phyloP scores from a whole-genome alignment of 2,329 filamentous ascomycete species.

The Talaromyces sp. region DNA sequence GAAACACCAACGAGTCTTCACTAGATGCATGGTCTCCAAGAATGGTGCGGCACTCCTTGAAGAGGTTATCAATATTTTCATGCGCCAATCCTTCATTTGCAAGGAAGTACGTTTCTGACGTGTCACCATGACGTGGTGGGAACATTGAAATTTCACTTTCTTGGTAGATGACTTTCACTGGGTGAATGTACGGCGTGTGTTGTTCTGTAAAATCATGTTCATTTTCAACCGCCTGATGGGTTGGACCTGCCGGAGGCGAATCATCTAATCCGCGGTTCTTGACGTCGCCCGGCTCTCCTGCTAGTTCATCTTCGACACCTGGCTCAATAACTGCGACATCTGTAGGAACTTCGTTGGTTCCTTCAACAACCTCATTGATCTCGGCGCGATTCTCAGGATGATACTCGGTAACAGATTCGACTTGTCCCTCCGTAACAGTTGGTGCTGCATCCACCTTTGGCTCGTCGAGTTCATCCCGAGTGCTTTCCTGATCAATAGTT shows the following conservation, averaged over 20 bases:
- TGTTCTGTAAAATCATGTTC: constrained; percentile 6
- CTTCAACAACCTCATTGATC: neutral
- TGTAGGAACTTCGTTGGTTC: neutral
- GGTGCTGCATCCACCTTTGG: neutral
- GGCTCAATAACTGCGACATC: neutral
- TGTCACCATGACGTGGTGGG: constrained; percentile 49
- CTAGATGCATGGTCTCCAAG: constrained; percentile 52
- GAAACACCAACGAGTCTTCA: constrained; percentile 54
- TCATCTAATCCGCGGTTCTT: neutral
- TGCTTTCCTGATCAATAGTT: neutral
- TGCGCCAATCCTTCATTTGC: constrained; percentile 52
- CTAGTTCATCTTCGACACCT: neutral
- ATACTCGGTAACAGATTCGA: neutral
- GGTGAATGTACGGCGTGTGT: constrained; percentile 30
- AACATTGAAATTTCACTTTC: constrained; percentile 55
- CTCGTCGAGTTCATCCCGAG: neutral
- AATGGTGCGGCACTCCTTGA: constrained; percentile 51
- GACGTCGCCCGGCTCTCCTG: neutral
- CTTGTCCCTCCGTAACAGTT: neutral
- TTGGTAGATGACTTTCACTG: constrained; percentile 53
- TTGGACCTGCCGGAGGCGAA: constrained; percentile 15
- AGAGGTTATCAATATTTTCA: constrained; percentile 50
- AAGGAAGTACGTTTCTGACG: constrained; percentile 53
- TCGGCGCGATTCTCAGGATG: neutral
- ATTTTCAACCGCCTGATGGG: constrained; percentile 14